Base-by-base conservation (phyloP, 2,329 filamentous ascomycete genomes). In the Malbranchea zuffiana region DNA sequence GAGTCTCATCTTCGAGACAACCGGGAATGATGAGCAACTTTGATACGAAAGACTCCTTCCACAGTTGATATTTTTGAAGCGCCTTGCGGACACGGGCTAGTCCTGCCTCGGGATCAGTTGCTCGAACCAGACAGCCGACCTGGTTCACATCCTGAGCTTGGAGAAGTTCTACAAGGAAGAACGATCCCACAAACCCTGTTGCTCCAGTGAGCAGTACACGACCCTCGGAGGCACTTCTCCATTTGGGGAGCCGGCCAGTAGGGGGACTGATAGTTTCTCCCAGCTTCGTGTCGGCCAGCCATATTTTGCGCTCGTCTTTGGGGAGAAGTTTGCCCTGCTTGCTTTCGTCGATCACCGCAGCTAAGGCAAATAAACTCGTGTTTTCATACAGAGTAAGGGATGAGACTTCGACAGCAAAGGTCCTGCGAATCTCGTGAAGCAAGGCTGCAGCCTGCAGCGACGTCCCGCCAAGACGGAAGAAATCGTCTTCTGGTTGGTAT, bases 171-270 rank as follows among this genome's bases (percentile, higher is more conserved):
- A 70, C 69, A 20, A 88, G 61, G 3, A 92, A 60, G 52, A 82
- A 88, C 0, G 80, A 71, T 5, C 85, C 84, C 10, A 93, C 59
- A 63, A 92, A 93, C 1, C 83, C 84, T 1, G 84, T 92, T 3
- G 81, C 82, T 17, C 85, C 84, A 1, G 84, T 93, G 4, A 93
- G 60, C 53, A 93, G 80, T 1, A 87, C 68, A 1, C 44, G 44
- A 3, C 50, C 51, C 28, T 52, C 49, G 5, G 41, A 44, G n/a
- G 44, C 40, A n/a, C 38, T 15, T 11, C 40, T 32, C 47, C 49
- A 50, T 19, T 48, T 37, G n/a, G 39, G 12, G 12, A 35, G 24
- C 13, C 35, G 20, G 7, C 24, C 29, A 5, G 13, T 10, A 0
- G 41, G 37, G 5, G 34, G n/a, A 16, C 13, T 27, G 3, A 48